Conservation (phyloP, 2,329 filamentous ascomycete species). For the Aureobasidium sp. region DNA sequence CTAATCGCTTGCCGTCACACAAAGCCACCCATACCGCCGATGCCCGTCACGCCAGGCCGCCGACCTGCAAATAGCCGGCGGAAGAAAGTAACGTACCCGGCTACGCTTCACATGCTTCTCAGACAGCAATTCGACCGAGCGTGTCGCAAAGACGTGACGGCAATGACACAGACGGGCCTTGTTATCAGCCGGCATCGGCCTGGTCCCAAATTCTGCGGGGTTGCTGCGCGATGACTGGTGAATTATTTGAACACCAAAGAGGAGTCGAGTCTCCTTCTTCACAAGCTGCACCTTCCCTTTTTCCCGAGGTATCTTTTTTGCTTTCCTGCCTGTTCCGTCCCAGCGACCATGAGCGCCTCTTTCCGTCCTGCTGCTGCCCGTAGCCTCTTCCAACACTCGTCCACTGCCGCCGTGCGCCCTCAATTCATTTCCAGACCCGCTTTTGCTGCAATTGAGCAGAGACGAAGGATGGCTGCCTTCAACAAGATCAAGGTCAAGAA, state of each 20-base stretch:
- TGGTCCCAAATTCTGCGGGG: slow-evolving; percentile 9
- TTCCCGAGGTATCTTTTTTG: slow-evolving; percentile 14
- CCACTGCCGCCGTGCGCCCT: slow-evolving; percentile 16
- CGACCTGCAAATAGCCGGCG: slow-evolving; percentile 9
- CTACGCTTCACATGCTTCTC: background rate
- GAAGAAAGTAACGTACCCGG: slow-evolving; percentile 8
- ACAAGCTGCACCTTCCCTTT: slow-evolving; percentile 9
- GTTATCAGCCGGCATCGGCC: slow-evolving; percentile 14
- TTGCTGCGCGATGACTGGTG: slow-evolving; percentile 11
- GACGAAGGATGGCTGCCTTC: slow-evolving; percentile 35
- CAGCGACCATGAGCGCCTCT: slow-evolving; percentile 15
- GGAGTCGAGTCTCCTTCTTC: background rate
- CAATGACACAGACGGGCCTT: background rate
- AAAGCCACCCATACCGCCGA: background rate
- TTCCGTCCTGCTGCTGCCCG: slow-evolving; percentile 13
- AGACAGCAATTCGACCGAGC: background rate
- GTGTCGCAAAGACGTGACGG: slow-evolving; percentile 1
- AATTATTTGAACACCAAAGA: slow-evolving; percentile 9
- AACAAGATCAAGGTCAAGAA: slow-evolving; percentile 99
- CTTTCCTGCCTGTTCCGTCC: background rate
- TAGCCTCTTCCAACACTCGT: background rate
- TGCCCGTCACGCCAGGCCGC: background rate
- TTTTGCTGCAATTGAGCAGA: slow-evolving; percentile 24
- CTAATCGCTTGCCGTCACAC: slow-evolving; percentile 8
- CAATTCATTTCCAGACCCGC: slow-evolving; percentile 18